Evolutionary conservation across 257 asterid genomes (phyloP), one percentile per base, ranked within the genome.

Genomic region (Jacaranda mimosifolia): DNA sequence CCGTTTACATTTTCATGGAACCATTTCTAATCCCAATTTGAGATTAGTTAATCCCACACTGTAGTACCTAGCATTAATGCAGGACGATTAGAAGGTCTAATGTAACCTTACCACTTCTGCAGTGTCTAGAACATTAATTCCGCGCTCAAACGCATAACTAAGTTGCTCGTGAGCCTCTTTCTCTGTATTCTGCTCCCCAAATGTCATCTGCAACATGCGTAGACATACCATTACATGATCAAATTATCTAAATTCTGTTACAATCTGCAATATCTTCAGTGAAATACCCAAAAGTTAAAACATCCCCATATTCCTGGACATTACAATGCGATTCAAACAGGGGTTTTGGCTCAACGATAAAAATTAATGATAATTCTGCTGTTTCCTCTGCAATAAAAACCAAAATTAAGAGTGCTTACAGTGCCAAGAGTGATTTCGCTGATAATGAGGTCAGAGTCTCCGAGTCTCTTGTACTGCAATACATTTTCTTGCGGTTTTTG

Each of bases 351-450:
- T 58, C 39, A 12, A 3, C 48, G 15, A 60, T 45, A 2, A n/a
- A 21, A 51, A 74, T 19, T 11, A 62, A 6, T 11, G 15, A 42
- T 5, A 57, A 26, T 3, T 43, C 64, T 11, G 18, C 58, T 17
- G 15, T 6, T 46, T 63, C 75, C 15, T 21, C 2, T 19, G 1
- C 9, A 18, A 59, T n/a, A 51, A 15, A 21, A 76, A 52, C 40
- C 45, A 17, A 63, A 55, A 59, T 13, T 15, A 3, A 18, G 39
- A 63, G 58, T 4, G 72, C 83, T 84, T 43, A 94, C 99, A 51
- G 99, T 94, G 83, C 99, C 98, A 10, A 94, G 79, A 39, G 98
- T 87, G 83, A 94, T 92, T 86, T 94, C 98, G 65, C 98, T 92
- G 52, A 94, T 89, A 56, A 84, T 52, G 43, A 94, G 98, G 83